These are phyloP conservation scores for Zoysia japonica DNA, from an alignment of 176 grass and related monocot species.

Conservation along the genomic window DNA sequence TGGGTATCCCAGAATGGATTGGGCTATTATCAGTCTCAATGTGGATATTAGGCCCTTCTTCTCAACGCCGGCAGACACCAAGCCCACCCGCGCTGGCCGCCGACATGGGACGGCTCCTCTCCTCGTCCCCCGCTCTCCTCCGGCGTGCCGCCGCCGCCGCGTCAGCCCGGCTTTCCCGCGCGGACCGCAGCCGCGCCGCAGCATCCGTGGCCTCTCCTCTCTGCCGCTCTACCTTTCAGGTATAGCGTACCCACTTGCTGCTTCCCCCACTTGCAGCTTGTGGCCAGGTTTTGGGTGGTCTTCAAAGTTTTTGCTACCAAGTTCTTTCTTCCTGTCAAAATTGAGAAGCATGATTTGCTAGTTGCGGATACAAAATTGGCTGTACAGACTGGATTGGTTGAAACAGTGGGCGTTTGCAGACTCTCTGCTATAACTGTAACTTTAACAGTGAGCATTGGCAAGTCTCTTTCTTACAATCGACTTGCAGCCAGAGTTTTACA, in stretches of 20 bases:
- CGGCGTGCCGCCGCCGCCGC: conserved; percentile 29
- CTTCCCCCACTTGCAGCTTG: not conserved
- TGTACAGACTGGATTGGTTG: not conserved
- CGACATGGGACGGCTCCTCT: conserved; percentile 45
- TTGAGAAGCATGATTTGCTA: not conserved
- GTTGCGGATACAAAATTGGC: not conserved
- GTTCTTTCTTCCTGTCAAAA: not conserved
- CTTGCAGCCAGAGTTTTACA: not conserved
- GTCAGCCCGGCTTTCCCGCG: not conserved
- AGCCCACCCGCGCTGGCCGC: not conserved
- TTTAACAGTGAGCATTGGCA: not conserved
- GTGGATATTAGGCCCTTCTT: too few species aligned
- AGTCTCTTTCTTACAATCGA: not conserved
- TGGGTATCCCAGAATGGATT: too few species aligned
- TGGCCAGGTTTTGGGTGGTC: not conserved
- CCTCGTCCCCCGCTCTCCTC: conserved; percentile 41
- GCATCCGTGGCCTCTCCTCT: not conserved
- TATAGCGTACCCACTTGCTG: not conserved
- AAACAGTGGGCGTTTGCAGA: not conserved
- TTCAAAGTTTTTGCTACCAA: not conserved
- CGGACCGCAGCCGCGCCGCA: conserved; percentile 1
- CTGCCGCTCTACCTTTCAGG: conserved; percentile 8
- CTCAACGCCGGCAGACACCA: not conserved
- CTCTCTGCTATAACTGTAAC: not conserved
- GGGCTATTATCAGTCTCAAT: too few species aligned